A percentile compares a stretch with the other conserved stretches of the same genome.
These are phyloP conservation scores for Tremella yokohamensis DNA, from an alignment of 768 basidiomycete species.

Conservation along the genomic window DNA sequence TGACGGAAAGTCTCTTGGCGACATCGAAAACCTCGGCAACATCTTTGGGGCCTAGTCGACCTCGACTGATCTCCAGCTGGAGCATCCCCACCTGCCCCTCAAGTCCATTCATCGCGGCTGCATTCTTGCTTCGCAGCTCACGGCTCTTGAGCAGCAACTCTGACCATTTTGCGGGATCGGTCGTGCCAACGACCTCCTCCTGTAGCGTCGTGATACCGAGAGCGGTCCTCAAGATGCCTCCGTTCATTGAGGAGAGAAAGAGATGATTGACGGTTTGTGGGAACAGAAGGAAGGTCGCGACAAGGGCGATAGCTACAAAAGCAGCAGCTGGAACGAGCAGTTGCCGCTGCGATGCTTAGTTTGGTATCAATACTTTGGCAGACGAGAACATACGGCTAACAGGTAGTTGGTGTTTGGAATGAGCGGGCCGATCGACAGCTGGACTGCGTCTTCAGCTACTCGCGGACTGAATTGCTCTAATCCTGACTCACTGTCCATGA, in stretches of 20 bases:
- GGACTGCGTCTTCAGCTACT: constrained; percentile 23
- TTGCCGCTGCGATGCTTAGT: constrained; percentile 30
- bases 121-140: constrained; percentile 27
- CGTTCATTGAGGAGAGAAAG: constrained; percentile 32
- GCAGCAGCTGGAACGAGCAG: constrained; percentile 55
- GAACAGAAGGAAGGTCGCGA: constrained; percentile 56
- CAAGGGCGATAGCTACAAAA: constrained; percentile 58
- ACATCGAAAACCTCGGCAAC: constrained; percentile 39
- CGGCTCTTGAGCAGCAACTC: constrained; percentile 28
- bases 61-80: constrained; percentile 47
- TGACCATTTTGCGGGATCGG: constrained; percentile 31
- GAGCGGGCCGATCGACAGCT: constrained; percentile 55
- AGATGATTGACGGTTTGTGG: constrained; percentile 58
- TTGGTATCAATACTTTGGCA: too few species aligned
- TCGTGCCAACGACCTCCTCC: constrained; percentile 30
- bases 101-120: constrained; percentile 30
- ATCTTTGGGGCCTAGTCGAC: constrained; percentile 44
- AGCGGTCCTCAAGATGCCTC: constrained; percentile 41
- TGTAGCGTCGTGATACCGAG: constrained; percentile 38
- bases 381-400: constrained; percentile 43
- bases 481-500: constrained; percentile 46
- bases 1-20: constrained; percentile 33
- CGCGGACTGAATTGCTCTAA: background rate
- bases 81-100: constrained; percentile 38
- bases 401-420: constrained; percentile 57